A percentile compares a stretch with the other conserved stretches of the same genome.
phyloP scores from a whole-genome alignment of 768 basidiomycete genomes.

The Gloeopeniophorella convolvens region DNA sequence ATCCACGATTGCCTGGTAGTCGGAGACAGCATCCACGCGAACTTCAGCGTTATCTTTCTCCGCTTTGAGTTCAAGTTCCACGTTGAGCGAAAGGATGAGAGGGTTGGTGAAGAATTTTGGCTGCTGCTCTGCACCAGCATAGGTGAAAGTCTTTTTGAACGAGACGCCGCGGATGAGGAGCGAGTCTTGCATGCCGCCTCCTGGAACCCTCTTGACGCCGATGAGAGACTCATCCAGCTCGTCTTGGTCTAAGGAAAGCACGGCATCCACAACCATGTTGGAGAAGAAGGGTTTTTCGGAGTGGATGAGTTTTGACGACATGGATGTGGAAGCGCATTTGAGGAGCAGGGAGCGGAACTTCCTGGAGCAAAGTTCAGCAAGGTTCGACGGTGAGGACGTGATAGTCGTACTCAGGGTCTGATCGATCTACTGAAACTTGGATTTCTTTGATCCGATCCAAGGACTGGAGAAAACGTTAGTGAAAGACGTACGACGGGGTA shows the following conservation, averaged over 20 bases:
- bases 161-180: constrained; percentile 84
- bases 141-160: constrained; percentile 99
- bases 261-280: constrained; percentile 97
- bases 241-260: constrained; percentile 84
- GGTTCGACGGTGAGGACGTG: background rate
- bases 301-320: constrained; percentile 99
- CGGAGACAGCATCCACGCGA: constrained; percentile 91
- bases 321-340: constrained; percentile 98
- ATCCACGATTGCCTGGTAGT: constrained; percentile 99
- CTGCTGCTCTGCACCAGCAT: constrained; percentile 98
- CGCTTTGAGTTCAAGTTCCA: constrained; percentile 97
- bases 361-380: constrained; percentile 36
- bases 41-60: constrained; percentile 99
- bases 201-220: constrained; percentile 95
- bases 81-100: constrained; percentile 89
- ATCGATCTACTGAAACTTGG: constrained; percentile 85
- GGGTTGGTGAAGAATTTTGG: constrained; percentile 89
- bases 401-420: constrained; percentile 74
- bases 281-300: constrained; percentile 99
- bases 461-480: constrained; percentile 44
- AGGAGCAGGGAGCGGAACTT: constrained; percentile 89
- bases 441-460: constrained; percentile 82
- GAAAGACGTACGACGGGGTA: constrained; percentile 9
- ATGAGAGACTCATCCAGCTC: constrained; percentile 95
- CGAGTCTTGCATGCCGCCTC: constrained; percentile 97